Conservation (phyloP, 148 eudicot genomes). For the Pharnaceum exiguum region DNA sequence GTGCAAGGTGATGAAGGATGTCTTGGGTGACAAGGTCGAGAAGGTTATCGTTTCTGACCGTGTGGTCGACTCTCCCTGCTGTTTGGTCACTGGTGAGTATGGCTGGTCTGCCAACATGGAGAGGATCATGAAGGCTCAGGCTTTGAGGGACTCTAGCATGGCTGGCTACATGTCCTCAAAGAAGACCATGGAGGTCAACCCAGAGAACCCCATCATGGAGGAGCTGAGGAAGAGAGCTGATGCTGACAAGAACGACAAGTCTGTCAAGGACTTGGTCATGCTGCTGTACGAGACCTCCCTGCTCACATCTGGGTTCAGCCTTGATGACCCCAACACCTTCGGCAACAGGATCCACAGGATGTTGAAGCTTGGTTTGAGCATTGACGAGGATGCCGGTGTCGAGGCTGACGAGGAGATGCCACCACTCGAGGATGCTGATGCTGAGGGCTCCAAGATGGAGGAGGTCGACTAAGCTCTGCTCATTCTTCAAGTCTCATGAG, state of each 20-base stretch:
- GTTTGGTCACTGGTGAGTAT: slow-evolving; percentile 80
- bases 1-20: slow-evolving; percentile 85
- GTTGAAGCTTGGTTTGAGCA: slow-evolving; percentile 86
- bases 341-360: slow-evolving; percentile 86
- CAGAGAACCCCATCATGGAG: slow-evolving; percentile 79
- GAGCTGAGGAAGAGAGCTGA: slow-evolving; percentile 87
- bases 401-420: slow-evolving; percentile 66
- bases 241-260: slow-evolving; percentile 87
- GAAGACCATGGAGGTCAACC: slow-evolving; percentile 92
- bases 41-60: slow-evolving; percentile 80
- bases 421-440: slow-evolving; percentile 43
- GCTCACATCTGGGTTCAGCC: slow-evolving; percentile 78
- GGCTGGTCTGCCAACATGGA: slow-evolving; percentile 95
- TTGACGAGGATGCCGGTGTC: slow-evolving; percentile 59
- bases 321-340: slow-evolving; percentile 77
- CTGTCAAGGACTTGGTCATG: slow-evolving; percentile 73
- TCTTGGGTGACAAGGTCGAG: slow-evolving; percentile 66
- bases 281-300: slow-evolving; percentile 69
- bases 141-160: slow-evolving; percentile 80
- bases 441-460: slow-evolving; percentile 75
- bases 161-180: slow-evolving; percentile 84
- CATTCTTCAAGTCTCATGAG: too few relatives aligned
- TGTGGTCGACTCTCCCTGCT: slow-evolving; percentile 81
- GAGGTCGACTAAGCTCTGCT: slow-evolving; percentile 60
- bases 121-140: slow-evolving; percentile 79